Evolutionary conservation across 169 alveolate genomes (phyloP), one percentile per base, ranked within the genome.

Genomic region (Cryptosporidium meleagridis): DNA sequence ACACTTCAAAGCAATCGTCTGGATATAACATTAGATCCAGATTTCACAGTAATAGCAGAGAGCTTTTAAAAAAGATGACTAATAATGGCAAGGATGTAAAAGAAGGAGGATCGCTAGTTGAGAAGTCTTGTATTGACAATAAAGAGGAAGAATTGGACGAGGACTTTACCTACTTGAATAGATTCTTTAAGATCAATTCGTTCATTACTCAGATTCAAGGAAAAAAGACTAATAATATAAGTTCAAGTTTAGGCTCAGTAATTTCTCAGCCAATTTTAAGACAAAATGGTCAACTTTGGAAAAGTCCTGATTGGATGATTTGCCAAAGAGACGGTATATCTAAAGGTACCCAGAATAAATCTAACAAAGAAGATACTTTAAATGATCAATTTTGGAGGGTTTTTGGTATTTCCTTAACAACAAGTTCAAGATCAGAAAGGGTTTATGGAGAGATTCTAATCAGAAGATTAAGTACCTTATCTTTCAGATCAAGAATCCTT

Each of bases 361-460:
- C 1, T 26, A 12, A 10, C 2, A 65, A 44, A 39, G 72, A 33
- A 1, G 72, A 65, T n/a, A n/a, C 10, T 31, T n/a, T 29, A 7
- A 31, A 10, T 59, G 26, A 23, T 16, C 80, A 80, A 26, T 26
- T 80, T 26, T 80, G 89, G 89, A 35, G 31, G 29, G 39, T 62
- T 31, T 80, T 80, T 62, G 89, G 89, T 44, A 80, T 80, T 10
- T 80, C 89, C 10, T 23, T 80, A 80, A 62, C 89, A 26, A 80
- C 80, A 8, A 14, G 80, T 62, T 80, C 89, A n/a, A 59, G 89
- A 44, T n/a, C 55, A 18, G 89, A 80, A 29, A 80, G 75, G 55
- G 55, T 80, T 0, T 80, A 80, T 33, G 39, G 26, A 21, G 75
- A 80, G 14, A 59, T 80, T 6, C 35, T 80, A 16, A 12, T 65